These are phyloP conservation scores for Talaromyces sp. DNA, from an alignment of 2,329 filamentous ascomycete genomes.

Conservation along the genomic window DNA sequence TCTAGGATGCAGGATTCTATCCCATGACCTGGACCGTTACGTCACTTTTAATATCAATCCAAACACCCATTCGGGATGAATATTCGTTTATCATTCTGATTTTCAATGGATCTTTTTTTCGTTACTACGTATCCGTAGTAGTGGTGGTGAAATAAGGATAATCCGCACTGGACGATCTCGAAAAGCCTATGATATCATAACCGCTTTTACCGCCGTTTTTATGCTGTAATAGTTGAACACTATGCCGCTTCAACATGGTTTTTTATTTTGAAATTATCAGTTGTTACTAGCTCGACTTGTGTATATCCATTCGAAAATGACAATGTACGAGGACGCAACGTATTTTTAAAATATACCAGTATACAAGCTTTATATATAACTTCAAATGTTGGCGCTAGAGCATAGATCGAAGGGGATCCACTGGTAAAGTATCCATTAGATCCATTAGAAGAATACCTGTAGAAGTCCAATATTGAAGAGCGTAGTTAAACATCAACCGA, in stretches of 20 bases:
- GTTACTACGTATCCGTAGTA: no score
- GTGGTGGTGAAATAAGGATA: background rate
- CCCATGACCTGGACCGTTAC: background rate
- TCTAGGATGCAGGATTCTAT: background rate
- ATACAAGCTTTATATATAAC: background rate
- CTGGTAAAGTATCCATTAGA: background rate
- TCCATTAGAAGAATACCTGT: background rate
- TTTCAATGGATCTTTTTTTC: background rate
- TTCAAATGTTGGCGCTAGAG: no score
- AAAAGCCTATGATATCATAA: background rate
- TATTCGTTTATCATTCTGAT: background rate
- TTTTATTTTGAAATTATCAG: background rate
- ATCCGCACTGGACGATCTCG: background rate
- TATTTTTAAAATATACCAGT: background rate
- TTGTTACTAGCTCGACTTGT: background rate
- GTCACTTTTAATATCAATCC: background rate
- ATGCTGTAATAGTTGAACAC: background rate
- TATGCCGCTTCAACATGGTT: no score
- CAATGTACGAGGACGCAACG: background rate
- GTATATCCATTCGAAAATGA: background rate
- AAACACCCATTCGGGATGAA: background rate
- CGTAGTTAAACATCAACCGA: no score
- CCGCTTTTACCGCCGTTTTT: background rate
- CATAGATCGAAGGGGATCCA: background rate
- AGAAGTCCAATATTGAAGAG: no score